Base-by-base conservation (phyloP, 1,139 yeast species). In the Insectozyma bohioensis region DNA sequence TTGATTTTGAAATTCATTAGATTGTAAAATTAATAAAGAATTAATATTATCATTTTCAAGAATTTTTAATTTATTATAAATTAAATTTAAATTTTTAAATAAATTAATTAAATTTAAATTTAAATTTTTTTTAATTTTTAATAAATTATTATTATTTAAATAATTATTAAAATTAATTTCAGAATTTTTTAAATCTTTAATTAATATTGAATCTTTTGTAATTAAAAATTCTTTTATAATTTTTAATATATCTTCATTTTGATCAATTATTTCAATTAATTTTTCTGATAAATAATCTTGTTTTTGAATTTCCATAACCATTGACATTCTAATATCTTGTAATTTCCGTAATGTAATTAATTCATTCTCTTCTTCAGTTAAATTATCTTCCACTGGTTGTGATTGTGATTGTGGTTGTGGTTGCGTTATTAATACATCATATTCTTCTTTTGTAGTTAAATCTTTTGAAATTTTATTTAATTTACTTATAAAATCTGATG, bases 261-360 rank as follows among this genome's bases (percentile, higher is more conserved):
- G 72, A 15, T 47, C 49, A 3, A 70, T 48, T 17, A 71, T 39
- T 19, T 59, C 64, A n/a, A 43, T 33, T 37, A 72, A 47, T 41
- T 63, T 65, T 11, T 48, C 56, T 2, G 58, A 40, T 1, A 68
- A 33, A 36, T 48, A 65, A 26, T 70, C 75, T 35, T 71, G 72
- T 30, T 63, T 54, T 43, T 72, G 77, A 2, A 74, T 51, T 20
- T 64, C 70, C 65, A 68, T 56, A 6, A 72, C 52, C 20, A 70
- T 41, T 10, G 49, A 51, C 5, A 69, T 36, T 28, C 77, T 49
- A 37, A 63, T 62, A 17, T 46, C 45, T 36, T 71, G 70, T 15
- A 72, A 47, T 15, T 41, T n/a, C n/a, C n/a, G n/a, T n/a, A n/a
- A 28, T 17, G 35, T 39, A 5, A 46, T 36, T 13, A 37, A 16